Base-by-base conservation (phyloP, 352 stramenopile species). In the Pythium diclinum region DNA sequence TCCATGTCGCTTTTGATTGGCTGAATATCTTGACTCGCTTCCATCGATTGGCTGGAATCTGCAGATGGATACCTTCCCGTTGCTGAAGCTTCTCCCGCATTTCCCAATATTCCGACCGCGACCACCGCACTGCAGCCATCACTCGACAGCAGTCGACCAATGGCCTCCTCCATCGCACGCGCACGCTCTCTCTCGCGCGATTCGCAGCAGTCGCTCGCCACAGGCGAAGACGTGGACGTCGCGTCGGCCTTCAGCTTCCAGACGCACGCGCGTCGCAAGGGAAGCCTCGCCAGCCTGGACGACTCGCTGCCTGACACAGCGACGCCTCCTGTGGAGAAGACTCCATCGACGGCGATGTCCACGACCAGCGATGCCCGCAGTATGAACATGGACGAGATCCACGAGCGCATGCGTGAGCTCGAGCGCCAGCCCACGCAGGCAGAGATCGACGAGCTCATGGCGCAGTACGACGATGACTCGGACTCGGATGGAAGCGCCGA, bases 401-500 rank as follows among this genome's bases (percentile, higher is more conserved):
- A 83, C 3, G 71, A 72, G n/a, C 69, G 76, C 38, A 66, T 88
- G 6, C 67, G 61, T 33, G 76, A 78, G 61, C 69, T 90, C 9
- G 74, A 87, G 59, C 78, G 77, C 23, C 69, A 67, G 11, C 76
- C 78, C 3, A 85, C 79, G 11, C 75, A 82, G 55, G 76, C 74
- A 16, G 81, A 91, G 67, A 88, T 89, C 59, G 68, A 87, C 47
- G 78, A 68, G 21, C 78, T 91, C 32, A 33, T 91, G 46, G 81
- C 78, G 4, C 74, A 87, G 55, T 88, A 87, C 54, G 77, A 75
- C 14, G 71, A 73, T 19, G 65, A 69, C 34, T 78, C 73, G 33
- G 63, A 42, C 36, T 42, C 36, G 19, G 55, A 49, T 23, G 47
- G 51, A 13, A 32, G 46, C 6, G 19, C 25, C 21, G 51, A 61